These are phyloP conservation scores for Artemisia argyi DNA, from an alignment of 129 eudicot species.

Conservation along the genomic window DNA sequence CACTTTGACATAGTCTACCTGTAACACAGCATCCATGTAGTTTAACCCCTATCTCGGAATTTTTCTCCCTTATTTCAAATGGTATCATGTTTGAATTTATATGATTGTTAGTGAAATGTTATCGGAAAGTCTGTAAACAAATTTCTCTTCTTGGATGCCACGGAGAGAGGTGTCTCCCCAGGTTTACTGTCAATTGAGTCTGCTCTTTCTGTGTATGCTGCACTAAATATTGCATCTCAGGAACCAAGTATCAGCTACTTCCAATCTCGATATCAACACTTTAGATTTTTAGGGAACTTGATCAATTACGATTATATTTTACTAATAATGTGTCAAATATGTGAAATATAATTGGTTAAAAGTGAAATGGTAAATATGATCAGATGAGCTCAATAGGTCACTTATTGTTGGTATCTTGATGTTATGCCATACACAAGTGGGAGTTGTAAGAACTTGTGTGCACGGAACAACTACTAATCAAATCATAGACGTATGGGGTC, in stretches of 20 bases:
- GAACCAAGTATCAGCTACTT: not conserved
- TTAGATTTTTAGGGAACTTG: not conserved
- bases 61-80: not conserved
- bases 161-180: conserved; percentile 70
- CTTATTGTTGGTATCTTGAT: no score
- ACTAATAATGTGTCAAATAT: not conserved
- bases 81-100: not conserved
- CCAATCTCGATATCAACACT: not conserved
- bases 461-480: no score
- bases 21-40: conserved; percentile 67
- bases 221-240: not conserved
- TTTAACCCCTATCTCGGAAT: conserved; percentile 12
- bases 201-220: not conserved
- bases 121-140: conserved; percentile 67
- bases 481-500: no score
- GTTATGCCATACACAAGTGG: no score
- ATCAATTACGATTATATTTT: not conserved
- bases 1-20: conserved; percentile 49
- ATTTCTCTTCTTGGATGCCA: conserved; percentile 89
- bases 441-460: no score
- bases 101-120: conserved; percentile 52
- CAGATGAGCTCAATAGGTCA: not conserved
- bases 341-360: not conserved
- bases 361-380: not conserved
- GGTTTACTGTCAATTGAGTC: conserved; percentile 39